Evolutionary conservation across 2,329 filamentous ascomycete genomes (phyloP), one percentile per base, ranked within the genome.

Genomic region (Ramichloridium luteum): DNA sequence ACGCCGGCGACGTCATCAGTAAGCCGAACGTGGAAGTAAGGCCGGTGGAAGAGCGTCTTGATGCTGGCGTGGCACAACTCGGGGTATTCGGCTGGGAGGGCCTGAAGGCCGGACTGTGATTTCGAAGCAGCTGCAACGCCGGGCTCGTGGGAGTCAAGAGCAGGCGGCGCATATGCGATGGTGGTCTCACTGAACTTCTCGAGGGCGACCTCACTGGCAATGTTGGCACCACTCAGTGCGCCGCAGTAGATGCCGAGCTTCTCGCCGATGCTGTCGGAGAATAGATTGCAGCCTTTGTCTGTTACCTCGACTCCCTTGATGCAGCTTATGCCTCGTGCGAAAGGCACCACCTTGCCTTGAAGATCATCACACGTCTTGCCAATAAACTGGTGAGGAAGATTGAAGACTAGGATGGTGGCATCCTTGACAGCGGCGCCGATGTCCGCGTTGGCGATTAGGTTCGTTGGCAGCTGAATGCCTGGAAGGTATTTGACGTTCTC

Each of bases 401-500:
- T 96, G 71, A 98, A 98, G 55, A 98, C 70, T 41, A 98, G 74
- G 41, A 98, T 82, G 15, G 83, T 82, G 15, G 86, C 80, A 57
- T 80, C 75, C 51, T 77, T 75, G 53, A 90, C 88, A 12, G 90
- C 73, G 39, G 86, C 81, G 40, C 72, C 64, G 34, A 92, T 65
- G 16, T 82, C 81, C 12, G 85, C 79, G 56, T 90, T 90, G 46
- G 85, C 85, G 46, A 86, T 60, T 35, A 93, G 64, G 57, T 98
- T 98, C 39, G 66, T 50, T 3, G 90, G 90, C 2, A 98, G 72
- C 17, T 70, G 64, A 53, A 98, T 81, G 48, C 75, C 75, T n/a
- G 88, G 84, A 6, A 98, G 79, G 63, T 98, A 98, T 62, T 96
- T 98, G 64, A 93, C 70, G 60, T 98, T 98, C 65, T 98, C 90